These are phyloP conservation scores for Dinochytrium kinnereticum DNA, from an alignment of 371 early-diverging fungal genomes.

Conservation along the genomic window DNA sequence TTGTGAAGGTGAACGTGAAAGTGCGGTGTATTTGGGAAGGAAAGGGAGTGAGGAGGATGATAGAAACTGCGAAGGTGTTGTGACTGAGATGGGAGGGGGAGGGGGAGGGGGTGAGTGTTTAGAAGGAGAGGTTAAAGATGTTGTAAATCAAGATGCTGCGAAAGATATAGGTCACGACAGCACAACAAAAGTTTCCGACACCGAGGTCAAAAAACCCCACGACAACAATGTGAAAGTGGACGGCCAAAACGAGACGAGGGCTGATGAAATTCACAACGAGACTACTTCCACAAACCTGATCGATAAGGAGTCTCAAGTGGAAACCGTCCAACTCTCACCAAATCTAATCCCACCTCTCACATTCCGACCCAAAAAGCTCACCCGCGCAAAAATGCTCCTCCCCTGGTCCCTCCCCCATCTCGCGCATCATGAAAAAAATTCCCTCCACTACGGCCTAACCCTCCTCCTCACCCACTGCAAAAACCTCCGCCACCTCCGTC, in stretches of 20 bases:
- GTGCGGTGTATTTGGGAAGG: background rate
- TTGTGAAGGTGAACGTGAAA: background rate
- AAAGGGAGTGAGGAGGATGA: background rate
- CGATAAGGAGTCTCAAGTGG: background rate
- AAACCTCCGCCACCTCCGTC: constrained; percentile 17
- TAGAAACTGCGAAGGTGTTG: background rate
- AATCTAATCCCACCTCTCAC: background rate
- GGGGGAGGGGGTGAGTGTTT: background rate
- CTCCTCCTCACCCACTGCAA: constrained; percentile 13
- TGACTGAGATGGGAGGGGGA: background rate
- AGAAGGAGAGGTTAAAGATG: background rate
- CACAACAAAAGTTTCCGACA: too few relatives aligned
- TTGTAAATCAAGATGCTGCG: background rate
- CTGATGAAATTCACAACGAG: background rate
- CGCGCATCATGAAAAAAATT: background rate
- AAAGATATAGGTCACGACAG: too few relatives aligned
- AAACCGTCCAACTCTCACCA: too few relatives aligned
- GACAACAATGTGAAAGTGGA: background rate
- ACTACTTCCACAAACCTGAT: background rate
- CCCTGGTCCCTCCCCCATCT: background rate
- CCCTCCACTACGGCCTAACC: constrained; percentile 10
- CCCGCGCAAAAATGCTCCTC: background rate
- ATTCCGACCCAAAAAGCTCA: constrained; percentile 1
- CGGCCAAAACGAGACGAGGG: background rate
- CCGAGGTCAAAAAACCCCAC: too few relatives aligned